phyloP scores from a whole-genome alignment of 768 basidiomycete species.

The Lactarius indigo region DNA sequence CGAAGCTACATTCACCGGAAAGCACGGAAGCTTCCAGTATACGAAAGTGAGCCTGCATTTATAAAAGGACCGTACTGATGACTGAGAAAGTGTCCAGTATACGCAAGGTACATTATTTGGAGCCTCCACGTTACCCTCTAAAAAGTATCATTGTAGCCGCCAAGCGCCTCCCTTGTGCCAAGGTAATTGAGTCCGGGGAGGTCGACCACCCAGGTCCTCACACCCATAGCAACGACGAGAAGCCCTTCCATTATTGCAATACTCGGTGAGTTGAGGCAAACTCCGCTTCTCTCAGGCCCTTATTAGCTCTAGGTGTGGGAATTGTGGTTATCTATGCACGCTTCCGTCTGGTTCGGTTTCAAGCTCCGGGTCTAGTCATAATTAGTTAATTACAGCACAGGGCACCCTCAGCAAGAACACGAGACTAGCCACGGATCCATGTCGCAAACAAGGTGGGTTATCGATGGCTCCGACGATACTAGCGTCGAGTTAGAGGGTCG shows the following conservation, averaged over 20 bases:
- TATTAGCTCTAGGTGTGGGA: constrained; percentile 39
- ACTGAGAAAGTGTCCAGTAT: constrained; percentile 36
- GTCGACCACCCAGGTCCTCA: constrained; percentile 45
- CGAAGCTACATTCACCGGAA: constrained; percentile 57
- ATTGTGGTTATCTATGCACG: constrained; percentile 56
- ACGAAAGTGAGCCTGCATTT: constrained; percentile 46
- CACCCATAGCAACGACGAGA: constrained; percentile 42
- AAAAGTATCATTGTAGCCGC: no score
- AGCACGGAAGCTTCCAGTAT: constrained; percentile 56
- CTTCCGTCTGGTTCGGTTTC: constrained; percentile 46
- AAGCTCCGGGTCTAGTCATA: not conserved
- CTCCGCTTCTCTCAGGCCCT: not conserved
- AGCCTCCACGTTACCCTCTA: no score
- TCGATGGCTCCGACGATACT: constrained; percentile 50
- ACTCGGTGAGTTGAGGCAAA: constrained; percentile 33
- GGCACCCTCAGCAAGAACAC: constrained; percentile 55
- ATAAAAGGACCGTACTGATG: not conserved
- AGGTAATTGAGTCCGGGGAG: constrained; percentile 40
- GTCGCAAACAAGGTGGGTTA: constrained; percentile 52
- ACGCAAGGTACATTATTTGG: no score
- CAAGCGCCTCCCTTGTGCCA: no score
- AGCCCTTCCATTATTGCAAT: constrained; percentile 54
- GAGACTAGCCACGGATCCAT: constrained; percentile 63
- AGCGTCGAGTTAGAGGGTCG: constrained; percentile 51
- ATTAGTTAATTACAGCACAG: constrained; percentile 30